Evolutionary conservation across 257 asterid species (phyloP).

Genomic region (Coffea eugenioides): DNA sequence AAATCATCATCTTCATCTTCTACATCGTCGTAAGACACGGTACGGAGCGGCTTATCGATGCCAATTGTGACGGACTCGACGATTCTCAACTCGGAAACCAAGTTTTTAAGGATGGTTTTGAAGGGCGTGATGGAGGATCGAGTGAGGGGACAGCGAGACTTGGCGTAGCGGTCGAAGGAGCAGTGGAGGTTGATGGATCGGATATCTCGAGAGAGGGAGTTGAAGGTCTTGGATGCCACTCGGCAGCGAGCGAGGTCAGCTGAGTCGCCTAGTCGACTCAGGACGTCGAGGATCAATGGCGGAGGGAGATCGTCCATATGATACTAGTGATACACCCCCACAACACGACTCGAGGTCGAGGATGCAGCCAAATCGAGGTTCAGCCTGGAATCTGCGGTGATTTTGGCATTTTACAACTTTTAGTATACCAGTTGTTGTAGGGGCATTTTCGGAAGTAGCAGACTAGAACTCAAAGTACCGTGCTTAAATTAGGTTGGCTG

Average conservation of each 20-base stretch:
- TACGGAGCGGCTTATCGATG: conserved; percentile 59
- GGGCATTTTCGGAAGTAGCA: too few relatives aligned
- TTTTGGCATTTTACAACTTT: too few relatives aligned
- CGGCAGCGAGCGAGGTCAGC: conserved; percentile 69
- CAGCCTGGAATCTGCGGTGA: too few relatives aligned
- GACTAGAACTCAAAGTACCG: too few relatives aligned
- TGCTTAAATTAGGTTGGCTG: too few relatives aligned
- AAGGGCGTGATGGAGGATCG: conserved; percentile 59
- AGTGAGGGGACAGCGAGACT: conserved; percentile 52
- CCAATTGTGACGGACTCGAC: conserved; percentile 58
- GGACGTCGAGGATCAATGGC: conserved; percentile 60
- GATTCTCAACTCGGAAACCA: conserved; percentile 39
- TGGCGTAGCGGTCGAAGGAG: conserved; percentile 65
- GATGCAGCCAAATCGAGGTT: neutral
- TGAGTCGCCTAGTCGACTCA: conserved; percentile 58
- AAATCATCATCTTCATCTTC: conserved; percentile 66
- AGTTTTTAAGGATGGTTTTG: conserved; percentile 43
- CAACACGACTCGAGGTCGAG: neutral
- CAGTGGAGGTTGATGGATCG: conserved; percentile 56
- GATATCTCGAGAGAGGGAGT: conserved; percentile 49
- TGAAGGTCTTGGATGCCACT: conserved; percentile 54
- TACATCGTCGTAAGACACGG: conserved; percentile 46
- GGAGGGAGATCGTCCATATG: conserved; percentile 68
- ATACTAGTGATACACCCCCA: conserved; percentile 6
- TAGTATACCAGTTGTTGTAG: too few relatives aligned